Base-by-base conservation (phyloP, 2,329 filamentous ascomycete species). In the Aquanectria penicillioides region DNA sequence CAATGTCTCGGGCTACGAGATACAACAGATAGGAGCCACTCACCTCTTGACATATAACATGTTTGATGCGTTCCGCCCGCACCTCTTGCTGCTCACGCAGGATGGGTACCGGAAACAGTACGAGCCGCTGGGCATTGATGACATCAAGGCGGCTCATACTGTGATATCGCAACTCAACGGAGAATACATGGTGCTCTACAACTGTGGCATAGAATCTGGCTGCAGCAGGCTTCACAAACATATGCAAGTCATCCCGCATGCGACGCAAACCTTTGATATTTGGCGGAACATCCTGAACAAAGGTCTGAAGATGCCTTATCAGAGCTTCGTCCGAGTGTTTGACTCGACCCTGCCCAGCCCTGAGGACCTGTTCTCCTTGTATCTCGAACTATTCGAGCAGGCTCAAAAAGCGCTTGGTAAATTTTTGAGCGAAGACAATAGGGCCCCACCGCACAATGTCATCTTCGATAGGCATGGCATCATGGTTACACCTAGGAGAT, bases 211-310 rank as follows among this genome's bases (percentile, higher is more conserved):
- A 33, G 71, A 71, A 4, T 78, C 76, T 6, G 81, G 81, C 1
- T 80, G 79, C 50, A 82, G 79, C 49, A 66, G 81, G 9, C 65
- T 77, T 44, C 82, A 84, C 61, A 84, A 84, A 67, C 81, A 83
- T 69, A 58, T 83, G 58, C 81, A 84, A 60, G 62, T 77, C 1
- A 65, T 81, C 6, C 78, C 77, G 6, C 60, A 54, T 10, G 33
- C 31, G 7, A n/a, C 12, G n/a, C 59, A 57, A n/a, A 56, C 54
- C 0, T 69, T 64, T 46, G 68, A 72, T 4, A 10, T 73, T 77
- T 59, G 53, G 49, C 50, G 64, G 22, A 69, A 71, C 64, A 68
- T 70, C 0, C 65, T 68, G n/a, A 48, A 54, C 12, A 17, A 52
- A 10, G 55, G 31, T 26, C 43, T 51, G 6, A 56, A 67, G 5